A percentile compares a stretch with the other conserved stretches of the same genome.
phyloP scores from a whole-genome alignment of 2,329 filamentous ascomycete species.

The Alternaria sp. region DNA sequence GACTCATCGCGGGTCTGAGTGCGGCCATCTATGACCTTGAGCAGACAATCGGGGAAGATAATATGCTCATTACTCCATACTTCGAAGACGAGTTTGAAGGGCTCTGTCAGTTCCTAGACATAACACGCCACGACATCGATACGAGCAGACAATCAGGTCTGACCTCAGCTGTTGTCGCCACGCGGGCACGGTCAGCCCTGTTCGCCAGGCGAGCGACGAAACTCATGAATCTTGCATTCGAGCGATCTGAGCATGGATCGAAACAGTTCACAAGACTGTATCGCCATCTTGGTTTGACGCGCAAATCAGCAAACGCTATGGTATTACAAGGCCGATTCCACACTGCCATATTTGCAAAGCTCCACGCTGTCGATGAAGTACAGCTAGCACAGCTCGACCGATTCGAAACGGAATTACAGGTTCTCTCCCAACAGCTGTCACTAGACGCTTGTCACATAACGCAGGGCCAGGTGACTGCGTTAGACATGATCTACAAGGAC shows the following conservation, averaged over 20 bases:
- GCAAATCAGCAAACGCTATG: constrained; percentile 25
- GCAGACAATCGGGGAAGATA: constrained; percentile 34
- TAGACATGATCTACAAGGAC: constrained; percentile 36
- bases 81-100: constrained; percentile 48
- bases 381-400: constrained; percentile 49
- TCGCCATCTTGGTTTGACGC: constrained; percentile 33
- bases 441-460: constrained; percentile 44
- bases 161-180: constrained; percentile 17
- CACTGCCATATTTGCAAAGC: constrained; percentile 33
- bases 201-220: constrained; percentile 48
- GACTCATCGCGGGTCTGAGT: constrained; percentile 37
- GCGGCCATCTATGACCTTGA: constrained; percentile 41
- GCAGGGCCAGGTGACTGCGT: constrained; percentile 32
- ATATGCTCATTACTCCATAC: constrained; percentile 35
- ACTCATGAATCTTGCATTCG: constrained; percentile 10
- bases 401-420: constrained; percentile 49
- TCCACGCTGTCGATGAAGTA: constrained; percentile 44
- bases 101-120: constrained; percentile 46
- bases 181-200: constrained; percentile 37
- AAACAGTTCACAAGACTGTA: constrained; percentile 30
- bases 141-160: not conserved
- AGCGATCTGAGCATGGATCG: constrained; percentile 15
- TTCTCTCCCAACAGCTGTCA: constrained; percentile 46
- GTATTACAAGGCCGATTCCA: constrained; percentile 40
- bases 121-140: constrained; percentile 22